A percentile compares a stretch with the other conserved stretches of the same genome.
These are phyloP conservation scores for Boletus pseudo-olivaceus DNA, from an alignment of 768 basidiomycete genomes.

Conservation along the genomic window DNA sequence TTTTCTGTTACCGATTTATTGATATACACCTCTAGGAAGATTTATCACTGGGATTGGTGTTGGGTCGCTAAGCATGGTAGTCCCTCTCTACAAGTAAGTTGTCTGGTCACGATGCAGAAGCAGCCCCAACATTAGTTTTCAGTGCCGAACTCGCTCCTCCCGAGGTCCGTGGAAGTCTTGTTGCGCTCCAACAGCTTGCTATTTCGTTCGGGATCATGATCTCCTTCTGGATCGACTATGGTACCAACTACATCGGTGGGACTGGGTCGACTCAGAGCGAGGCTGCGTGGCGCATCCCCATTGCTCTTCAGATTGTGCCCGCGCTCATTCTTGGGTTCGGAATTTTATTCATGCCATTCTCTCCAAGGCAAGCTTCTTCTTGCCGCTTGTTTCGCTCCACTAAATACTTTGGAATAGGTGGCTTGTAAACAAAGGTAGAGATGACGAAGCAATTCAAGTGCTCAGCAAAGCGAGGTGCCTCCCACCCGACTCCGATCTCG, in stretches of 20 bases:
- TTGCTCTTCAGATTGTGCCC: constrained; percentile 72
- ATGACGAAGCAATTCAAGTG: constrained; percentile 67
- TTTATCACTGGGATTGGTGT: constrained; percentile 80
- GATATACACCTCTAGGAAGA: constrained; percentile 37
- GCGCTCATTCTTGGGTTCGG: constrained; percentile 68
- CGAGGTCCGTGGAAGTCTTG: constrained; percentile 77
- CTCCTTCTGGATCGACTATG: constrained; percentile 46
- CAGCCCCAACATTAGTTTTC: neutral
- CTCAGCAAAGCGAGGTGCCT: constrained; percentile 57
- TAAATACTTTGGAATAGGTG: constrained; percentile 39
- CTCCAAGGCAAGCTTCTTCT: constrained; percentile 50
- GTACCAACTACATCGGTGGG: constrained; percentile 70
- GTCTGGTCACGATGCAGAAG: neutral
- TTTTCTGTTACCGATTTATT: neutral
- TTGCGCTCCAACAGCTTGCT: constrained; percentile 77
- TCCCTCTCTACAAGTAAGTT: constrained; percentile 66
- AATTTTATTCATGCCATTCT: constrained; percentile 76
- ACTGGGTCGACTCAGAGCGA: constrained; percentile 53
- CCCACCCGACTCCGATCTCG: constrained; percentile 56
- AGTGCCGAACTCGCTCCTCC: constrained; percentile 65
- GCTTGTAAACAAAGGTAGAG: constrained; percentile 74
- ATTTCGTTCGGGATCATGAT: constrained; percentile 81
- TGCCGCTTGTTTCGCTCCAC: neutral
- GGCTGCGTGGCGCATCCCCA: constrained; percentile 74
- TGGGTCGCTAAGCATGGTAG: constrained; percentile 78